Percentiles rank a stretch among this genome's conserved stretches.
Conservation (phyloP, 805 yeast species). For the Wickerhamia fluorescens region DNA sequence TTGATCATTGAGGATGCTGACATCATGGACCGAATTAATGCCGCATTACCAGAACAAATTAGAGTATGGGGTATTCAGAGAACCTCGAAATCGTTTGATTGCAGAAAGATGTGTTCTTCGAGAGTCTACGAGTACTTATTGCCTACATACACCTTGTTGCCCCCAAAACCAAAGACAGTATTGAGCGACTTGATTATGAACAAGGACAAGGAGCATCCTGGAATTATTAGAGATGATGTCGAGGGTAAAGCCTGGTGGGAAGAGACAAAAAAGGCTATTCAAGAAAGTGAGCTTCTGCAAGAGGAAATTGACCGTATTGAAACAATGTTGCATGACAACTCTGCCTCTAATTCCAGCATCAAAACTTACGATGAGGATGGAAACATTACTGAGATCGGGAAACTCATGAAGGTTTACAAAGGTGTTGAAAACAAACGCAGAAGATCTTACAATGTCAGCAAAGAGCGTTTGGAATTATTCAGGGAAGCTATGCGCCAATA, state of each 20-base stretch:
- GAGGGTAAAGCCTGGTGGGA: slow-evolving; percentile 79
- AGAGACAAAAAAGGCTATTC: slow-evolving; percentile 32
- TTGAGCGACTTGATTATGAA: slow-evolving; percentile 53
- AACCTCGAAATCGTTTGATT: slow-evolving; percentile 85
- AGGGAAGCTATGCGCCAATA: slow-evolving; percentile 66
- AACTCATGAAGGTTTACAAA: slow-evolving; percentile 46
- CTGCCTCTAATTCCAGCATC: slow-evolving; percentile 13
- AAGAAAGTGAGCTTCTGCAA: slow-evolving; percentile 28
- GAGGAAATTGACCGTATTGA: slow-evolving; percentile 16
- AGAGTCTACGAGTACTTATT: slow-evolving; percentile 89
- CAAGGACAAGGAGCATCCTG: slow-evolving; percentile 50
- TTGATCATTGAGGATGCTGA: slow-evolving; percentile 78
- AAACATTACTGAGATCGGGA: slow-evolving; percentile 30
- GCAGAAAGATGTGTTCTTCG: slow-evolving; percentile 93
- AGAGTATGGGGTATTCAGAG: slow-evolving; percentile 91
- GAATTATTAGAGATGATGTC: slow-evolving; percentile 49
- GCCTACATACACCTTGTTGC: slow-evolving; percentile 85
- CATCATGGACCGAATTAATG: slow-evolving; percentile 66
- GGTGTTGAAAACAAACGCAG: slow-evolving; percentile 60
- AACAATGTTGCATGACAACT: slow-evolving; percentile 6
- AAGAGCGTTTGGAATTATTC: slow-evolving; percentile 54
- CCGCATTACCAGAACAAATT: slow-evolving; percentile 73
- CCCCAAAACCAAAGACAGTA: slow-evolving; percentile 76
- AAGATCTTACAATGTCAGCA: slow-evolving; percentile 59
- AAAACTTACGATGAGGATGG: slow-evolving; percentile 28